phyloP scores from a whole-genome alignment of 176 grass and related monocot genomes.

The Miscanthus lutarioriparius region DNA sequence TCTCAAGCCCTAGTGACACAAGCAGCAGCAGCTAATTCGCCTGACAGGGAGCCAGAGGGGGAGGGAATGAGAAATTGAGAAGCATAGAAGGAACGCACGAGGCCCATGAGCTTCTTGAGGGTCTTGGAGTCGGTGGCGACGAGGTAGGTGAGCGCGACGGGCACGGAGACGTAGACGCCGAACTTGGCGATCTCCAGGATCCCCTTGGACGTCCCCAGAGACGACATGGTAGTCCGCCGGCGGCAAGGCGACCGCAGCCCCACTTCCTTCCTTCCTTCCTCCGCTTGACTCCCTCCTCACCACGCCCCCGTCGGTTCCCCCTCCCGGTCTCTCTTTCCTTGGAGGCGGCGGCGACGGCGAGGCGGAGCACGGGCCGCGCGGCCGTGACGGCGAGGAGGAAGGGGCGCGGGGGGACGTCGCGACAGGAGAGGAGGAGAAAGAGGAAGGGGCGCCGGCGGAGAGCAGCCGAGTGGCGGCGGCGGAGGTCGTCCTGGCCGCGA shows the following conservation, averaged over 20 bases:
- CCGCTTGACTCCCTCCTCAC: background rate
- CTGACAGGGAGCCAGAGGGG: background rate
- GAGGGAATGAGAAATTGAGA: background rate
- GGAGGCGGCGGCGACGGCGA: too few relatives aligned
- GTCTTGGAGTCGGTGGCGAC: slow-evolving; percentile 81
- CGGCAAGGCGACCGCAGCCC: slow-evolving; percentile 5
- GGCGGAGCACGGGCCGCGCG: background rate
- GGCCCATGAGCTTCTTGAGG: slow-evolving; percentile 92
- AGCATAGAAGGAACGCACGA: slow-evolving; percentile 27
- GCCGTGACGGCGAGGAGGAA: background rate
- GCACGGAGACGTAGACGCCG: slow-evolving; percentile 74
- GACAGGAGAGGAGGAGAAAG: too few relatives aligned
- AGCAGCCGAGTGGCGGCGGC: too few relatives aligned
- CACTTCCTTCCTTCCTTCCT: background rate
- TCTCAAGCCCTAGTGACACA: background rate
- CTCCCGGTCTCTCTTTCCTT: background rate
- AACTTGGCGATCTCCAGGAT: slow-evolving; percentile 94
- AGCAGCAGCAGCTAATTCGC: background rate
- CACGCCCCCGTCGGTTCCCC: background rate
- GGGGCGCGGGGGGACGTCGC: too few relatives aligned
- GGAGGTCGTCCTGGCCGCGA: too few relatives aligned
- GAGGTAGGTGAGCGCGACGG: slow-evolving; percentile 77
- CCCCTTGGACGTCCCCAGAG: slow-evolving; percentile 71
- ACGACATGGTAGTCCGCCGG: slow-evolving; percentile 50
- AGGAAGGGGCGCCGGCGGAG: too few relatives aligned